Conservation (phyloP, 1,284 basidiomycete species). For the Inonotus hispidus region DNA sequence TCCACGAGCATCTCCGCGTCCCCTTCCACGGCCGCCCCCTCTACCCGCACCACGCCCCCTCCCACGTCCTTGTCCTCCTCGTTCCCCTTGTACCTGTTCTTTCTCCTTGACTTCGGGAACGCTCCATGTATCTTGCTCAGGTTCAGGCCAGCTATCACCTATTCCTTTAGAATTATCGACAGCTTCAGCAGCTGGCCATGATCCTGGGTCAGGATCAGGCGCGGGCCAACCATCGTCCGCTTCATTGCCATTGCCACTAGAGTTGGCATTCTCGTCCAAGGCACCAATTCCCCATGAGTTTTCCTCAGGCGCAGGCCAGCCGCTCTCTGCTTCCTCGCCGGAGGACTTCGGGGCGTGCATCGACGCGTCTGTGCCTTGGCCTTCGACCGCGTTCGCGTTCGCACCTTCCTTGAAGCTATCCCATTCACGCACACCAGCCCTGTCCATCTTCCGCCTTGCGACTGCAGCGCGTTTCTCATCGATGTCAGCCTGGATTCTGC, state of each 20-base stretch:
- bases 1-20: constrained; percentile 25
- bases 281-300: no score
- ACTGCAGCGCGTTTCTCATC: constrained; percentile 69
- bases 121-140: not conserved
- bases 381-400: constrained; percentile 17
- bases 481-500: constrained; percentile 61
- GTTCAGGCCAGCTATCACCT: no score
- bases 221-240: not conserved
- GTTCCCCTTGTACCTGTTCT: no score
- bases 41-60: not conserved
- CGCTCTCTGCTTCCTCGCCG: not conserved
- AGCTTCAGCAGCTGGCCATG: no score
- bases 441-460: constrained; percentile 73
- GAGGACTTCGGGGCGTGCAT: constrained; percentile 19
- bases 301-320: not conserved
- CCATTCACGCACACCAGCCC: constrained; percentile 72
- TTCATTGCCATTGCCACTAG: not conserved
- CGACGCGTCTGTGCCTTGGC: constrained; percentile 16
- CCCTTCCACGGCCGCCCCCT: constrained; percentile 29
- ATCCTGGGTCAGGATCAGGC: not conserved
- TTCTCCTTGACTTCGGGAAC: not conserved
- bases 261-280: no score
- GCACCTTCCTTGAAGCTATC: constrained; percentile 63
- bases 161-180: no score
- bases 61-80: no score